Conservation (phyloP, 2,329 filamentous ascomycete genomes). For the Leptographium radiaticola region DNA sequence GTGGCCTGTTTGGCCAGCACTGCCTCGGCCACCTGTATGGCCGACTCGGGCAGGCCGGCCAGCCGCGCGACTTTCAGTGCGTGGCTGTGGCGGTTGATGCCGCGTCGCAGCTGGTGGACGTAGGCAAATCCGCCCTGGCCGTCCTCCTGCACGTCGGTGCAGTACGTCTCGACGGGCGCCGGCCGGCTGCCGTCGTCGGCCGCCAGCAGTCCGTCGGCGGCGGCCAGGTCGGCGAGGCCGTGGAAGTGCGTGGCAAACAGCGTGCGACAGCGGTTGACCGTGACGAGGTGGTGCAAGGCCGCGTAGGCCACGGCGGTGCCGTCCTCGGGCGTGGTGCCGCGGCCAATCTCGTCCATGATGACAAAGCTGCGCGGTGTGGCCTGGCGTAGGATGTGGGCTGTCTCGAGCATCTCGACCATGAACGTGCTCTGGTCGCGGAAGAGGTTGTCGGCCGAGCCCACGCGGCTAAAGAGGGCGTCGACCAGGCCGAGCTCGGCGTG, state of each 20-base stretch:
- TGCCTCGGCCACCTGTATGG: constrained; percentile 52
- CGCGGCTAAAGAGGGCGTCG: constrained; percentile 90
- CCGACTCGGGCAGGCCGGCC: constrained; percentile 65
- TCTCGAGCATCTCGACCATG: constrained; percentile 99
- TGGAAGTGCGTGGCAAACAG: constrained; percentile 97
- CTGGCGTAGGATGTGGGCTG: constrained; percentile 73
- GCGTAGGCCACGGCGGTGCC: constrained; percentile 84
- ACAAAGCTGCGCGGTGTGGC: constrained; percentile 80
- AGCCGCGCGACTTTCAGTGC: constrained; percentile 87
- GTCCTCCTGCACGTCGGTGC: constrained; percentile 78
- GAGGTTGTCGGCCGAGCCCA: constrained; percentile 90
- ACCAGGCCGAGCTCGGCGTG: constrained; percentile 80
- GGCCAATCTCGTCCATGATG: constrained; percentile 96
- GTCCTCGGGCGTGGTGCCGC: constrained; percentile 88
- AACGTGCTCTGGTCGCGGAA: constrained; percentile 93
- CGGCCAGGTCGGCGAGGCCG: constrained; percentile 62
- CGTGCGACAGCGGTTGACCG: constrained; percentile 62
- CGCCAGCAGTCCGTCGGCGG: constrained; percentile 30
- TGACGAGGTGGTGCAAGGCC: constrained; percentile 70
- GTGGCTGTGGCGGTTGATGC: constrained; percentile 78
- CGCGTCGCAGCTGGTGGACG: constrained; percentile 66
- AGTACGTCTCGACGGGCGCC: constrained; percentile 60
- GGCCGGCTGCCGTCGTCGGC: constrained; percentile 11
- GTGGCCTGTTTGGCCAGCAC: constrained; percentile 30
- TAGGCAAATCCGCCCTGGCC: constrained; percentile 63